These are phyloP conservation scores for Pseudogymnoascus sp. DNA, from an alignment of 2,329 filamentous ascomycete species.

Conservation along the genomic window DNA sequence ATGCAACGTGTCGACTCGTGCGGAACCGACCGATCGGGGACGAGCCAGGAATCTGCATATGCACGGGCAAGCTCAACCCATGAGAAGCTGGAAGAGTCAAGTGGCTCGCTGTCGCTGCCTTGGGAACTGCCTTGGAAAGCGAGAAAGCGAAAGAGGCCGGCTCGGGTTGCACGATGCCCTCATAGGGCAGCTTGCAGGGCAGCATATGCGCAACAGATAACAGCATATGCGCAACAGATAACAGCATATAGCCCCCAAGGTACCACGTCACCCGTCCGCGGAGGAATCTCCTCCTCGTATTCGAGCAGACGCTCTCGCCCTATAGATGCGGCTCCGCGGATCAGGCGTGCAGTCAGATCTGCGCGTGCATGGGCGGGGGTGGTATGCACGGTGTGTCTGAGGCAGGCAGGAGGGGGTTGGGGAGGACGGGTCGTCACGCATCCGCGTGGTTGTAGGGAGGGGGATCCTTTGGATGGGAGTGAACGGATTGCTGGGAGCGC, in stretches of 20 bases:
- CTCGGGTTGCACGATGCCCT: neutral
- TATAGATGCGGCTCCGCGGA: neutral
- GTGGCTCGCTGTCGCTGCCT: neutral
- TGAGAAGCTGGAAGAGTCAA: neutral
- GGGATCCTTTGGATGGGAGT: neutral
- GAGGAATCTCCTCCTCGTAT: neutral
- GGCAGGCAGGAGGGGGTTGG: neutral
- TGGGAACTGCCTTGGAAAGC: neutral
- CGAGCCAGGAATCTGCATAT: neutral
- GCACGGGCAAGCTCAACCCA: neutral
- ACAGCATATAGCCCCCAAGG: neutral
- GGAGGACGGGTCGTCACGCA: neutral
- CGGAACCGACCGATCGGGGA: neutral
- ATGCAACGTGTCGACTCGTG: neutral
- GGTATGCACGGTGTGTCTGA: neutral
- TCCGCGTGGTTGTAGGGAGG: neutral
- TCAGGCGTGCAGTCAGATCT: neutral
- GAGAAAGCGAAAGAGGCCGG: neutral
- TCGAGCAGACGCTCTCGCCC: neutral
- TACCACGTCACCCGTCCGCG: neutral
- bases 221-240: neutral
- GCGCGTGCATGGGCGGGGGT: neutral
- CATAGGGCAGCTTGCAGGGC: neutral
- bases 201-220: no score
- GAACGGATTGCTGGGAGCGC: neutral